Conservation (phyloP, 2,329 filamentous ascomycete species). For the Talaromyces islandicus region DNA sequence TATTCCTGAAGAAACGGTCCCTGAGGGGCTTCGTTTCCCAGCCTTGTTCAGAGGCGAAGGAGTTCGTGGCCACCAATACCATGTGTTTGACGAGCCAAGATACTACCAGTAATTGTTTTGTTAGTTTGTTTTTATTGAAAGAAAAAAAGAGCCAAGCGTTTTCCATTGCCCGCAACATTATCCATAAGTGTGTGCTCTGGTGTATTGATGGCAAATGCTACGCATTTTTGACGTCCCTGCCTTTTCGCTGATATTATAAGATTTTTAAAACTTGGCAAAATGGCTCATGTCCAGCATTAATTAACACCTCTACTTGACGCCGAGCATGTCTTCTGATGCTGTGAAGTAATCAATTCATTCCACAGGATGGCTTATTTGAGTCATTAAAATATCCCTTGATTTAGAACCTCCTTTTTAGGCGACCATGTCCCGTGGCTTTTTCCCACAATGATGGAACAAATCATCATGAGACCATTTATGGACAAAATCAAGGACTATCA, state of each 20-base stretch:
- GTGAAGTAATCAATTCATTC: not conserved
- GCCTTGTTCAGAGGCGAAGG: conserved; percentile 76
- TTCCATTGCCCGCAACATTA: not conserved
- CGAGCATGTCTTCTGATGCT: not conserved
- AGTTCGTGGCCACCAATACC: conserved; percentile 83
- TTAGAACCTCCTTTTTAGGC: not conserved
- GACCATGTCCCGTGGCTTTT: not conserved
- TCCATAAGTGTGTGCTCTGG: not conserved
- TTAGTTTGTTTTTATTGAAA: not conserved
- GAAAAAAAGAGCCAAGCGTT: not conserved
- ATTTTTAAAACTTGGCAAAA: not conserved
- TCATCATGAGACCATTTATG: not conserved
- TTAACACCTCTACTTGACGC: not conserved
- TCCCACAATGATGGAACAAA: not conserved
- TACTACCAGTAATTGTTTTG: conserved; percentile 47
- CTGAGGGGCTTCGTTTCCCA: conserved; percentile 76
- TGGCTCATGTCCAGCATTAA: not conserved
- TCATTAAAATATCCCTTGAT: not conserved
- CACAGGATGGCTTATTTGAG: not conserved
- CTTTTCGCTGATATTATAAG: not conserved
- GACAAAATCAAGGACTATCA: not conserved
- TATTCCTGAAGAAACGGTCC: conserved; percentile 67
- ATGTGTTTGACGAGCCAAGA: conserved; percentile 88
- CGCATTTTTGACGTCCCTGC: not conserved
- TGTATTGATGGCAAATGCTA: not conserved